A percentile compares a stretch with the other conserved stretches of the same genome.
These are phyloP conservation scores for Pelargonium exstipulatum DNA, from an alignment of 441 rosid genomes.

Conservation along the genomic window DNA sequence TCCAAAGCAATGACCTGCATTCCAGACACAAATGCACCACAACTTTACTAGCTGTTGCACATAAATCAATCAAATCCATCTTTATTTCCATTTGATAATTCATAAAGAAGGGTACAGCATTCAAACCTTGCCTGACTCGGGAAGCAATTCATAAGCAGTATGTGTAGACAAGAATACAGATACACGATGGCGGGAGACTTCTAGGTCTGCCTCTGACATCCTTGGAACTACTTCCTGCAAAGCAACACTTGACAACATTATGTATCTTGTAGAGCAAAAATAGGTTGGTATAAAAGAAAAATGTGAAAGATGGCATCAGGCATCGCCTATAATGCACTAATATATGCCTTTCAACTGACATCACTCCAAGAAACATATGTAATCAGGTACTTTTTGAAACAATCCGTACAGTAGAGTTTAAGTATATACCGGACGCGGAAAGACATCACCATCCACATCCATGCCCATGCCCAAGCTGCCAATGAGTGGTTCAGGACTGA, in stretches of 20 bases:
- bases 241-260: constrained; percentile 33
- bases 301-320: neutral
- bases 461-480: constrained; percentile 18
- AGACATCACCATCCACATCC: constrained; percentile 66
- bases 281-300: neutral
- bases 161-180: constrained; percentile 44
- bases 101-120: constrained; percentile 26
- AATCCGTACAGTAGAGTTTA: constrained; percentile 1
- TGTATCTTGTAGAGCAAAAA: constrained; percentile 12
- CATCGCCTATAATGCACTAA: neutral
- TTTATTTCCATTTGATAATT: constrained; percentile 15
- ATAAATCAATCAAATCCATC: constrained; percentile 6
- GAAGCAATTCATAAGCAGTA: constrained; percentile 63
- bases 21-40: constrained; percentile 8
- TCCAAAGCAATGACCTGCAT: constrained; percentile 59
- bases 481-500: constrained; percentile 38
- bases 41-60: neutral
- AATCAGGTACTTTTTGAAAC: neutral
- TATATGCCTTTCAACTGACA: constrained; percentile 1
- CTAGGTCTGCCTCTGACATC: constrained; percentile 40
- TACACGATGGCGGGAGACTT: constrained; percentile 46
- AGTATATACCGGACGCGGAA: constrained; percentile 33
- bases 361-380: neutral
- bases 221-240: constrained; percentile 40
- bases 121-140: constrained; percentile 78